These are phyloP conservation scores for Arachnomyces sp. DNA, from an alignment of 2,329 filamentous ascomycete species.

Conservation along the genomic window DNA sequence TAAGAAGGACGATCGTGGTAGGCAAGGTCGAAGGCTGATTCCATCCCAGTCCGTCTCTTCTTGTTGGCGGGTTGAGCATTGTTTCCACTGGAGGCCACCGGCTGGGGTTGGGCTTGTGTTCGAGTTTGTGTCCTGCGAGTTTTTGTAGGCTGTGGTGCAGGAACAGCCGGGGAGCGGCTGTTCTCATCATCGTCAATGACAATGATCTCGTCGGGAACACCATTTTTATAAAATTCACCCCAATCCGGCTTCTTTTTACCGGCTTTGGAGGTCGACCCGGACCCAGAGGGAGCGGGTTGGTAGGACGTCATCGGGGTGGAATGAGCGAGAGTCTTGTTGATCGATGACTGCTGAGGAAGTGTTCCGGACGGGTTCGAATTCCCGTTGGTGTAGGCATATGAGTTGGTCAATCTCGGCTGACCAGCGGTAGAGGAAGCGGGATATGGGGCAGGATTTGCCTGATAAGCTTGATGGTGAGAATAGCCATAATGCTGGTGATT, in stretches of 20 bases:
- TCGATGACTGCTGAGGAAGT: constrained; percentile 8
- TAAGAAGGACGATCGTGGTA: constrained; percentile 64
- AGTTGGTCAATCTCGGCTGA: constrained; percentile 34
- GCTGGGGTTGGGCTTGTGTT: constrained; percentile 16
- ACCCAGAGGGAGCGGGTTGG: constrained; percentile 26
- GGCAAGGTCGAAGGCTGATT: constrained; percentile 57
- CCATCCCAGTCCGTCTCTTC: constrained; percentile 60
- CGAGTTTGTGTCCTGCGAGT: constrained; percentile 19
- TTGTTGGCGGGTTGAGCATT: constrained; percentile 48
- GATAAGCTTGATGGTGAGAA: constrained; percentile 49
- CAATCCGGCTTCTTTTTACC: constrained; percentile 61
- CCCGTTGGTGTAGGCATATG: constrained; percentile 35
- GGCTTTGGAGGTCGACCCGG: constrained; percentile 32
- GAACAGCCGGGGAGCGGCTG: constrained; percentile 44
- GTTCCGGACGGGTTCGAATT: constrained; percentile 17
- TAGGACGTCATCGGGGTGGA: constrained; percentile 30
- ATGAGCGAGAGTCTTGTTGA: constrained; percentile 7
- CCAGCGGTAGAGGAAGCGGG: constrained; percentile 37
- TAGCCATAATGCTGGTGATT: constrained; percentile 59
- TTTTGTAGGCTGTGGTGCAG: constrained; percentile 31
- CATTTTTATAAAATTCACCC: constrained; percentile 74
- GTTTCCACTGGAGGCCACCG: constrained; percentile 17
- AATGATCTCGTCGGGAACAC: constrained; percentile 74
- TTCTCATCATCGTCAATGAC: constrained; percentile 61
- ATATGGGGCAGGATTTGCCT: constrained; percentile 46